Evolutionary conservation across 2,329 filamentous ascomycete genomes (phyloP).

Genomic region (Colletotrichum sublineola): DNA sequence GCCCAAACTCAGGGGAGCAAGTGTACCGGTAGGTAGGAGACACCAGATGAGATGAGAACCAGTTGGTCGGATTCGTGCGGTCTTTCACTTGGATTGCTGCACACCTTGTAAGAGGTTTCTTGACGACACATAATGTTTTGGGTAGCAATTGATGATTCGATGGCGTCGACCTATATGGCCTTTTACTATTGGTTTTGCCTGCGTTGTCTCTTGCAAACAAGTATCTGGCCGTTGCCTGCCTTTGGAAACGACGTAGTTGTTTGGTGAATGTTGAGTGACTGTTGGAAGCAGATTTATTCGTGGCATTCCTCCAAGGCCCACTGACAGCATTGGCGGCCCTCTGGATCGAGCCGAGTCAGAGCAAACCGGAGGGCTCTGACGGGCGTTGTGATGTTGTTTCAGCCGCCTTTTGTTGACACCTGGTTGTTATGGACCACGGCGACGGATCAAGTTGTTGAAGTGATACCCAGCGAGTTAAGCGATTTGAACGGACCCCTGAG

Average conservation of each 20-base stretch:
- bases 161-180: background rate
- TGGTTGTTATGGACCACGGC: background rate
- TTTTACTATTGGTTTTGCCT: background rate
- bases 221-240: background rate
- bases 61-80: slow-evolving; percentile 4
- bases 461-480: background rate
- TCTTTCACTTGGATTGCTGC: background rate
- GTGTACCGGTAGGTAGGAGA: slow-evolving; percentile 10
- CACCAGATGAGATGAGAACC: slow-evolving; percentile 27
- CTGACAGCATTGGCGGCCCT: background rate
- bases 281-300: background rate
- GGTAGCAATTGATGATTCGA: background rate
- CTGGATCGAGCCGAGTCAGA: no score
- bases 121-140: no score
- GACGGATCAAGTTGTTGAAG: background rate
- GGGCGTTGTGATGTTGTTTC: background rate
- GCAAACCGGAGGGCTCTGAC: background rate
- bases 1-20: slow-evolving; percentile 23
- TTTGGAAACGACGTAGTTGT: background rate
- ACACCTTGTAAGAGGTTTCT: background rate
- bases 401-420: background rate
- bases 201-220: background rate
- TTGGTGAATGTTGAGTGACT: no score
- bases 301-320: background rate
- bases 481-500: background rate